Percentiles rank a stretch among this genome's conserved stretches.
Evolutionary conservation across 768 basidiomycete species (phyloP).

Genomic region (Lactifluus rugatus): DNA sequence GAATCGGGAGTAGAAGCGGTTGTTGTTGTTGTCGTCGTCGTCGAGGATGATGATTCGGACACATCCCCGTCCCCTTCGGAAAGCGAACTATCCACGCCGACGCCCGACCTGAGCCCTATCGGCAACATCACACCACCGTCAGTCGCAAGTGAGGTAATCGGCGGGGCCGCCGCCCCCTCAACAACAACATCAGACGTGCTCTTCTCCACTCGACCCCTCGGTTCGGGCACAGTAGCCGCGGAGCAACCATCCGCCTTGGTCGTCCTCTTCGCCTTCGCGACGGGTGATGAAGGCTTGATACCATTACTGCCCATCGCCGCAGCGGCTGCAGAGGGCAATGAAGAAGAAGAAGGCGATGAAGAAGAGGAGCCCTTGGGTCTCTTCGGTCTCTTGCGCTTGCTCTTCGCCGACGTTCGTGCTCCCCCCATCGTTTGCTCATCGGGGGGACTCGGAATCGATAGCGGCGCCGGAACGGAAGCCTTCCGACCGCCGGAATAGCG

Average conservation of each 20-base stretch:
- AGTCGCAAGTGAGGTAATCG: background rate
- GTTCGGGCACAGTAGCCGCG: background rate
- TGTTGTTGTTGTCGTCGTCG: background rate
- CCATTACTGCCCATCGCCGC: background rate
- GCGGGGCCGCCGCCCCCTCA: background rate
- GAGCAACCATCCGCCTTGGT: background rate
- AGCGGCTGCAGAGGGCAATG: background rate
- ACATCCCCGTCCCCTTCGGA: conserved; percentile 29
- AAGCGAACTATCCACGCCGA: conserved; percentile 44
- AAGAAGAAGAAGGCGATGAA: background rate
- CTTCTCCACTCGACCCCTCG: background rate
- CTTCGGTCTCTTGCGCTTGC: background rate
- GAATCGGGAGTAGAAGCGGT: background rate
- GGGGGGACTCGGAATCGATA: background rate
- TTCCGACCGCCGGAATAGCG: background rate
- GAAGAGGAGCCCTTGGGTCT: background rate
- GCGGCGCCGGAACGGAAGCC: background rate
- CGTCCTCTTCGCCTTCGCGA: background rate
- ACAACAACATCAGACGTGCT: background rate
- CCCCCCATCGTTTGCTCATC: background rate
- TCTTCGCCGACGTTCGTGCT: conserved; percentile 4
- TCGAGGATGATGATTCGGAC: conserved; percentile 12
- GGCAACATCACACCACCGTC: background rate
- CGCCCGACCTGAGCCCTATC: conserved; percentile 30
- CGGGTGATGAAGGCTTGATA: background rate